Evolutionary conservation across 148 eudicot genomes (phyloP).

Genomic region (Nepenthes mirabilis): DNA sequence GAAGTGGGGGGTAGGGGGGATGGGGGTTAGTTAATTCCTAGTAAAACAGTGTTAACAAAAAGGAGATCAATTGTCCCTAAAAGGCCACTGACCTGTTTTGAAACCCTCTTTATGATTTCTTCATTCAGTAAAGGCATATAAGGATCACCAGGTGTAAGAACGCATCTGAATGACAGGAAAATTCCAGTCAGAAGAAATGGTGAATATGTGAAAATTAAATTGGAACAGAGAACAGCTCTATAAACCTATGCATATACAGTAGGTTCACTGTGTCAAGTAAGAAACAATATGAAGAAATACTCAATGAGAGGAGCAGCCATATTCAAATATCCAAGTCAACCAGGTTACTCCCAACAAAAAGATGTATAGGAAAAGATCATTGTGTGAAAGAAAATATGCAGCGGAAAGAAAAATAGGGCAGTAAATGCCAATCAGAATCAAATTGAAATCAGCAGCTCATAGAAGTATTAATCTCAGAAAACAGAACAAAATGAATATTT

Average conservation of each 20-base stretch:
- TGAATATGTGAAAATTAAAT: neutral
- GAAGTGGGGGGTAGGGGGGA: no score
- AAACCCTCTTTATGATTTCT: slow-evolving; percentile 66
- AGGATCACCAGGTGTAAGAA: slow-evolving; percentile 98
- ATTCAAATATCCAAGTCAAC: neutral
- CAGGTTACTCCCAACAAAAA: no score
- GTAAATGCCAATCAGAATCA: no score
- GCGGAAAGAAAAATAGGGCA: neutral
- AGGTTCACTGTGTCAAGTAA: neutral
- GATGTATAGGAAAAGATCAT: no score
- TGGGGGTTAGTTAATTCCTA: neutral
- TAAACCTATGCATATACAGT: neutral
- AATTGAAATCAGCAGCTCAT: neutral
- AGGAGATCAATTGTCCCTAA: neutral
- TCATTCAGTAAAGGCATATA: slow-evolving; percentile 92
- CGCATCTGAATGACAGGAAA: slow-evolving; percentile 57
- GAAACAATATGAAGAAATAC: neutral
- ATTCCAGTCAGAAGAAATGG: slow-evolving; percentile 2
- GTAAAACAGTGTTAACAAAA: neutral
- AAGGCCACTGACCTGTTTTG: slow-evolving; percentile 56
- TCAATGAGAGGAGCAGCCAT: neutral
- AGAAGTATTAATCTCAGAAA: neutral
- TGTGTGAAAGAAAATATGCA: neutral
- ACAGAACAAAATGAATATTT: neutral
- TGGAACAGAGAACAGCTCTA: no score